Base-by-base conservation (phyloP, 257 asterid species). In the Petrea volubilis region DNA sequence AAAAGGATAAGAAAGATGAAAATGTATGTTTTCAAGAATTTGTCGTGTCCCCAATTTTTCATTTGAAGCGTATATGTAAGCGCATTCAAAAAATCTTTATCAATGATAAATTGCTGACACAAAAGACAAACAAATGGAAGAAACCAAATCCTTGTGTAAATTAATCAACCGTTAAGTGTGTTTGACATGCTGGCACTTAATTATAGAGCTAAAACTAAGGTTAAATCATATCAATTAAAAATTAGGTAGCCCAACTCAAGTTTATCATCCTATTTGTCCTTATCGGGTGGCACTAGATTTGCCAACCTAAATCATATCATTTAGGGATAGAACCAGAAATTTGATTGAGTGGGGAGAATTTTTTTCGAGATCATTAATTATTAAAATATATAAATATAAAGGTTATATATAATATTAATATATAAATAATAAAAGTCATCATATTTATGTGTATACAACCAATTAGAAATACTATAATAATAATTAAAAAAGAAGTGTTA, bases 231-330 rank as follows among this genome's bases (percentile, higher is more conserved):
- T 61, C 10, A 50, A 36, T 81, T 21, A 74, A 73, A 12, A 57
- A 58, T 83, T 80, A 77, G 81, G 82, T 74, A 17, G 55, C 78
- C 81, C 79, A 79, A 74, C 79, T 80, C 82, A 73, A 79, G 44
- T 78, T 73, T 76, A 81, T 80, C 76, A 74, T 60, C 44, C 33
- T 33, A 18, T 72, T 79, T 82, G 85, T 85, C 78, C 28, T 74
- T 38, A 27, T 73, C 18, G 43, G 55, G 68, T 71, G 71, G 58
- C 70, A 47, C 74, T 70, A 74, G 72, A 63, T 64, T 77, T 79
- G 76, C 79, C 77, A 67, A 76, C 81, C 70, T 46, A 27, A 62
- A 41, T 43, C 63, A 33, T 33, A n/a, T n/a, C n/a, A n/a, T n/a
- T n/a, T n/a, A n/a, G n/a, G n/a, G n/a, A n/a, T n/a, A n/a, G n/a